phyloP scores from a whole-genome alignment of 176 grass and related monocot species.

The Rhynchospora breviuscula region DNA sequence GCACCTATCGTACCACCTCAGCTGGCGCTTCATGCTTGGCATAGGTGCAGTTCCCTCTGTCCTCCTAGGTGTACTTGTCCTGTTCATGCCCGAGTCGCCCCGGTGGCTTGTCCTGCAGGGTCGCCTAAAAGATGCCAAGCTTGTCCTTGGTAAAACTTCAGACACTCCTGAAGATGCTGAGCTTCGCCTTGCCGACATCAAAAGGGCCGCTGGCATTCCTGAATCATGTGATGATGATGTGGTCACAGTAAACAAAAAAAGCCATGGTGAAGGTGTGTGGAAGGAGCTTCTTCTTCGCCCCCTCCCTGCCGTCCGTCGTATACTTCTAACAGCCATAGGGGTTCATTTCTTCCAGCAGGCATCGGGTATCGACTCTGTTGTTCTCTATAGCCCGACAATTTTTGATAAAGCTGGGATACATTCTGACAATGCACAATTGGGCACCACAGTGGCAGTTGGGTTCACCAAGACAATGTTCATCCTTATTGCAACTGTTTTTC shows the following conservation, averaged over 20 bases:
- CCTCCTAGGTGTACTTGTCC: conserved; percentile 48
- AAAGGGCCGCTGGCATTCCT: conserved; percentile 57
- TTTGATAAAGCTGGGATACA: conserved; percentile 57
- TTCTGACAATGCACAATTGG: conserved; percentile 32
- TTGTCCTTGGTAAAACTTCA: conserved; percentile 51
- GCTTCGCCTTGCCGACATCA: conserved; percentile 59
- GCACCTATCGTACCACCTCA: conserved; percentile 21
- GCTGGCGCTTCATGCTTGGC: conserved; percentile 80
- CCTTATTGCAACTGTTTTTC: conserved; percentile 69
- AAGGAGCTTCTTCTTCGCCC: conserved; percentile 57
- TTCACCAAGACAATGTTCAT: conserved; percentile 77
- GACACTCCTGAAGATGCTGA: conserved; percentile 52
- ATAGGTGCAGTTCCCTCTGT: conserved; percentile 59
- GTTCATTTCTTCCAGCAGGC: conserved; percentile 94
- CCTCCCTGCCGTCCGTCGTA: conserved; percentile 39
- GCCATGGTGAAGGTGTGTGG: conserved; percentile 38
- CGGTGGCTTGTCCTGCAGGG: conserved; percentile 81
- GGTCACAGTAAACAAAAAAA: conserved; percentile 32
- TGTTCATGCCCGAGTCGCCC: conserved; percentile 78
- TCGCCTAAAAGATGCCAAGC: conserved; percentile 54
- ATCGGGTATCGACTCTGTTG: conserved; percentile 73
- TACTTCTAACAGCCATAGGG: conserved; percentile 44
- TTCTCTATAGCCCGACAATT: conserved; percentile 73
- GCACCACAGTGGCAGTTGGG: conserved; percentile 63
- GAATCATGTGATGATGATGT: conserved; percentile 48